Conservation (phyloP, 2,329 filamentous ascomycete species). For the Xylaria sp. region DNA sequence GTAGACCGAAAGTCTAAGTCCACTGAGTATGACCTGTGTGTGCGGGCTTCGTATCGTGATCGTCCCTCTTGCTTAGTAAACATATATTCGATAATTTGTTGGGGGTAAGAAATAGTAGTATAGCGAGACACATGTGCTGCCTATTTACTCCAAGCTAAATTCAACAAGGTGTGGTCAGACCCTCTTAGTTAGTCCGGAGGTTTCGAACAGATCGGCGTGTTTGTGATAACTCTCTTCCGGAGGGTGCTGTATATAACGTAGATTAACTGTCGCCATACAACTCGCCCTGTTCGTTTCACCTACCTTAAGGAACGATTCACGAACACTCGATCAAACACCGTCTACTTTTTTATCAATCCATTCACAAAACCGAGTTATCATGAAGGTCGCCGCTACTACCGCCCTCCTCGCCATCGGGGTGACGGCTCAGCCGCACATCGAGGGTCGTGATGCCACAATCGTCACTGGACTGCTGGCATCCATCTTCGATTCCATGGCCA, state of each 20-base stretch:
- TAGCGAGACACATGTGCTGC: background rate
- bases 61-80: background rate
- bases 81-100: background rate
- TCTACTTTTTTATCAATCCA: background rate
- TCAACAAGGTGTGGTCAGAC: background rate
- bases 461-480: constrained; percentile 21
- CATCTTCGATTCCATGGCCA: constrained; percentile 26
- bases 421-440: background rate
- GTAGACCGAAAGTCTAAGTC: background rate
- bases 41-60: background rate
- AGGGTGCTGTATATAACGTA: background rate
- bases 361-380: constrained; percentile 16
- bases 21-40: background rate
- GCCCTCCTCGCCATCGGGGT: constrained; percentile 9
- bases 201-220: background rate
- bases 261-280: background rate
- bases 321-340: background rate
- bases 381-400: constrained; percentile 29
- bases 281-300: background rate
- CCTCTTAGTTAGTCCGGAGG: background rate
- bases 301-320: no score
- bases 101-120: background rate
- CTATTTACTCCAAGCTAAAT: background rate
- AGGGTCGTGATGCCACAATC: constrained; percentile 1
- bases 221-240: background rate